Percentiles rank a stretch among this genome's conserved stretches.
These are phyloP conservation scores for Capsicum baccatum DNA, from an alignment of 257 asterid species.

Conservation along the genomic window DNA sequence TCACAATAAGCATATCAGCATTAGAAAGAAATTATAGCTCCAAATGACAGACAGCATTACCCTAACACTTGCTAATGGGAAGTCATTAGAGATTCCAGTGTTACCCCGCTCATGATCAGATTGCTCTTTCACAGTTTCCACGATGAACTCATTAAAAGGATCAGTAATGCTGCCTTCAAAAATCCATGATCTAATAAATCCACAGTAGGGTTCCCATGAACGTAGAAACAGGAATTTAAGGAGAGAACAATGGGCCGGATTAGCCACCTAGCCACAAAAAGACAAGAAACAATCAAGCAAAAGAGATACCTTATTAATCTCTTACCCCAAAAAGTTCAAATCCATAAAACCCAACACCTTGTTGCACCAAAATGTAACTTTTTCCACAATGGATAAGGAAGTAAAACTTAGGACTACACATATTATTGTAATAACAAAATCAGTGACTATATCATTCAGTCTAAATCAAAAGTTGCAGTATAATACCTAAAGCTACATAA, in stretches of 20 bases:
- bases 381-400: neutral
- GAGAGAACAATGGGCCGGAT: constrained; percentile 77
- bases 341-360: neutral
- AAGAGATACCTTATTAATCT: neutral
- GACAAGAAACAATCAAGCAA: neutral
- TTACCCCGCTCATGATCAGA: constrained; percentile 43
- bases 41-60: constrained; percentile 52
- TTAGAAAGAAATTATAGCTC: constrained; percentile 30
- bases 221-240: constrained; percentile 87
- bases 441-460: neutral
- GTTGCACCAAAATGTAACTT: constrained; percentile 14
- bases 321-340: neutral
- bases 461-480: neutral
- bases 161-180: constrained; percentile 81
- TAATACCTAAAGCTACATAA: constrained; percentile 7
- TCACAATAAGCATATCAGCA: constrained; percentile 33
- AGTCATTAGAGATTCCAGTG: constrained; percentile 48
- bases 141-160: constrained; percentile 81
- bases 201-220: constrained; percentile 86
- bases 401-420: neutral
- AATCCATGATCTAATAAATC: constrained; percentile 92
- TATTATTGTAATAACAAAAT: constrained; percentile 10
- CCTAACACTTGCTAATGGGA: constrained; percentile 69
- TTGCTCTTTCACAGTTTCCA: constrained; percentile 55
- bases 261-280: constrained; percentile 67